These are phyloP conservation scores for Ogataea methylovora DNA, from an alignment of 805 yeast species.

Conservation along the genomic window DNA sequence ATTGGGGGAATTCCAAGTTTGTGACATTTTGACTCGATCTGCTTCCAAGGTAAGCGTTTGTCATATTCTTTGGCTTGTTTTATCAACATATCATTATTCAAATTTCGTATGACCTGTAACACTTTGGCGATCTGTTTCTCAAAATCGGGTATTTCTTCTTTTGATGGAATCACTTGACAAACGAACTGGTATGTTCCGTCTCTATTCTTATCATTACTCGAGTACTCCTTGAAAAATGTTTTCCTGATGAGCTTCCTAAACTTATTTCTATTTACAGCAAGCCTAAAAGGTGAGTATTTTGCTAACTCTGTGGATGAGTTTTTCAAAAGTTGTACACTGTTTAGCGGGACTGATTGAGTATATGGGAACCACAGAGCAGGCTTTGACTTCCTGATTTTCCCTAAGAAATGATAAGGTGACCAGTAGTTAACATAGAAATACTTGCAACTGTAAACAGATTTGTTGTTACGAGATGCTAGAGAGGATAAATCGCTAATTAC, in stretches of 20 bases:
- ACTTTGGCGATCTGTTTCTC: constrained; percentile 10
- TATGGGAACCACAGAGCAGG: constrained; percentile 19
- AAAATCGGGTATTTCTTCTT: constrained; percentile 7
- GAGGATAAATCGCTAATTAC: constrained; percentile 13
- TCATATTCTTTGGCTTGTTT: constrained; percentile 6
- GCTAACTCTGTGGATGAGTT: neutral
- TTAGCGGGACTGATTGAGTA: neutral
- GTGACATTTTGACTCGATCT: constrained; percentile 1
- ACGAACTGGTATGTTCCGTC: constrained; percentile 21
- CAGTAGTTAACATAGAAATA: constrained; percentile 16
- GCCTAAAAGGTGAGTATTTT: constrained; percentile 12
- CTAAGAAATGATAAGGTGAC: constrained; percentile 14
- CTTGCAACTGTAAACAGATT: constrained; percentile 11
- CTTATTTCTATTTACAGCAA: constrained; percentile 18
- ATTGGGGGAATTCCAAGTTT: neutral
- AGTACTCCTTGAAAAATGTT: constrained; percentile 11
- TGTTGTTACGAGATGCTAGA: constrained; percentile 6
- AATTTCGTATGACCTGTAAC: constrained; percentile 8
- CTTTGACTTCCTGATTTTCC: constrained; percentile 22
- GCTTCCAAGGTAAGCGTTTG: constrained; percentile 12
- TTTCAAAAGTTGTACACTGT: neutral
- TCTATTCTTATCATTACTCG: neutral
- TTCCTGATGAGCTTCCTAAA: constrained; percentile 13
- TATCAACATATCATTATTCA: constrained; percentile 3
- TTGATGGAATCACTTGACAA: constrained; percentile 7